Evolutionary conservation across 148 eudicot species (phyloP), one percentile per base, ranked within the genome.

Genomic region (Vaccinium vitisidaea): DNA sequence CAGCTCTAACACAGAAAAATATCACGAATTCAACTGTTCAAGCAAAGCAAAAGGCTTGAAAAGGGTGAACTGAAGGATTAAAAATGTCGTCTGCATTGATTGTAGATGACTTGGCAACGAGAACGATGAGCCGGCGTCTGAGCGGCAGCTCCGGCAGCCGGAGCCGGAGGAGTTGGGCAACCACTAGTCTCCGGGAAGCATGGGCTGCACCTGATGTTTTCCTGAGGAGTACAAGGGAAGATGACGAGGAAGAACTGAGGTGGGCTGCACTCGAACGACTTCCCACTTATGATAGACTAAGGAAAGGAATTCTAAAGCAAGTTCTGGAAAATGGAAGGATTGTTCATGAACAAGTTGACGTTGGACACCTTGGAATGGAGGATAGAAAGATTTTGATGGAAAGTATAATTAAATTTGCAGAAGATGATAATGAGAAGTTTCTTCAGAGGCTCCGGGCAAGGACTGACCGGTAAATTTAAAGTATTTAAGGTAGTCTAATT

Each of bases 181-280:
- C 91, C 4, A 80, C 90, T 2, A 88, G 91, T 75, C 53, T 91
- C 48, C 84, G 90, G 16, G 93, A 89, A 71, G 89, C 82, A 14
- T 86, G 85, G 74, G 83, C 88, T 83, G 25, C 50, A 15, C 79
- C 83, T 0, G 90, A 89, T 71, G 86, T 87, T 58, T 91, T 89
- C 79, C 80, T 79, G 50, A 83, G 84, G 58, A 89, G 90, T 75
- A 82, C 80, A 48, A 89, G 89, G 52, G 86, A 81, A 2, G 84
- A 91, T 19, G 93, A 91, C 43, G 91, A 91, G 58, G 89, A 91
- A 21, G 90, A 91, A 71, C 89, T 91, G 14, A 84, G 52, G 81
- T 89, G 93, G 91, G 93, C 93, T 13, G 93, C 93, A 11, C 85
- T 91, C 14, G 93, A 91, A 58, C 82, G 91, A 52, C 90, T 91